Percentiles rank a stretch among this genome's conserved stretches.
Evolutionary conservation across 306 rosid genomes (phyloP).

Genomic region (Vigna hirtella): DNA sequence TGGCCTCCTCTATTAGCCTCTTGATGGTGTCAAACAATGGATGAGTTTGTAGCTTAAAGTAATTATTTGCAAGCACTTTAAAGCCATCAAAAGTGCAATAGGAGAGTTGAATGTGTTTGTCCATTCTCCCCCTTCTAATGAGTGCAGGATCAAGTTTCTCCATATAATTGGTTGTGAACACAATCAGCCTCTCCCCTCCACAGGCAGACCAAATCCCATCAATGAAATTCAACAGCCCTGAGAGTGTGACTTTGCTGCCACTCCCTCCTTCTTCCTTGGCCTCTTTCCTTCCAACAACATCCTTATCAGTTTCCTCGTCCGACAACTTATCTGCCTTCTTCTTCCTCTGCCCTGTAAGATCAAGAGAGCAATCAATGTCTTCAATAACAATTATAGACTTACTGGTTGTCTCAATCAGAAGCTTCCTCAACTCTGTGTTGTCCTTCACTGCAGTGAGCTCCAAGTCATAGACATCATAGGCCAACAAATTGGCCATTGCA

Average conservation of each 20-base stretch:
- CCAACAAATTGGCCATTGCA: constrained; percentile 82
- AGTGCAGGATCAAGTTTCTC: constrained; percentile 92
- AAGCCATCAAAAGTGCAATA: constrained; percentile 79
- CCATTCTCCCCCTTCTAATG: constrained; percentile 89
- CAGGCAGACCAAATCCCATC: constrained; percentile 91
- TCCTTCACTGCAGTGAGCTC: constrained; percentile 93
- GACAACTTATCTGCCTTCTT: constrained; percentile 56
- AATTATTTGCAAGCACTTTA: constrained; percentile 76
- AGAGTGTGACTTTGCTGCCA: constrained; percentile 82
- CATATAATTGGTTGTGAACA: constrained; percentile 83
- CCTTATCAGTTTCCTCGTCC: constrained; percentile 60
- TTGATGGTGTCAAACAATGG: constrained; percentile 57
- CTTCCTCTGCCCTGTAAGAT: constrained; percentile 91
- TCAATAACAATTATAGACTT: constrained; percentile 91
- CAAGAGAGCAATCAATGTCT: constrained; percentile 91
- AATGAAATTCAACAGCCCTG: constrained; percentile 85
- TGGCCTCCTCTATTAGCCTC: constrained; percentile 53
- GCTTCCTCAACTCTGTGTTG: constrained; percentile 86
- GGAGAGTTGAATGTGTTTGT: constrained; percentile 80
- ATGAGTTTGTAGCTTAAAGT: constrained; percentile 67
- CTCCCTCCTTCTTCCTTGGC: constrained; percentile 58
- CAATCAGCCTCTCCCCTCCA: constrained; percentile 84
- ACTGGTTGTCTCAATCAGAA: constrained; percentile 83
- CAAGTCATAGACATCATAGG: constrained; percentile 82
- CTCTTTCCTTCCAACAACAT: constrained; percentile 57